Conservation (phyloP, 1,139 yeast genomes). For the Pichia norvegensis region DNA sequence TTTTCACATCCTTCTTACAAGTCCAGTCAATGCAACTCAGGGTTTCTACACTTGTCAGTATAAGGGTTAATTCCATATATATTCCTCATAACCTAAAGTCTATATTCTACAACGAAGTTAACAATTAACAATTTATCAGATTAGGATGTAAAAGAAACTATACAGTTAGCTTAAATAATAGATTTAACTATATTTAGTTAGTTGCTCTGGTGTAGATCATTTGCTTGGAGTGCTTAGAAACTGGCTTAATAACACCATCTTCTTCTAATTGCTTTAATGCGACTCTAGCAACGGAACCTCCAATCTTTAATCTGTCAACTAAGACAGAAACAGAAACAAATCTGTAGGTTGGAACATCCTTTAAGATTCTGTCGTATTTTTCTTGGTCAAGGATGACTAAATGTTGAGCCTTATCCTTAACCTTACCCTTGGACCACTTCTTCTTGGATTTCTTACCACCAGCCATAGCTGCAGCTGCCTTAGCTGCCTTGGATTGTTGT, state of each 20-base stretch:
- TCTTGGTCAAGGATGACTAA: slow-evolving; percentile 96
- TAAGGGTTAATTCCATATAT: no score
- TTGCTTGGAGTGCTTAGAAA: slow-evolving; percentile 94
- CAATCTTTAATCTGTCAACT: slow-evolving; percentile 98
- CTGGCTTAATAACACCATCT: slow-evolving; percentile 92
- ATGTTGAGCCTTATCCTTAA: slow-evolving; percentile 99
- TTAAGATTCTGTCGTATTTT: slow-evolving; percentile 97
- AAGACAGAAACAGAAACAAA: slow-evolving; percentile 95
- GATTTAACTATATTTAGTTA: slow-evolving; percentile 31
- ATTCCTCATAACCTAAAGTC: no score
- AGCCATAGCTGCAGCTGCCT: slow-evolving; percentile 99
- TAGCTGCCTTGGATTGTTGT: slow-evolving; percentile 99
- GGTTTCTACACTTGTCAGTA: not conserved
- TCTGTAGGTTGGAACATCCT: slow-evolving; percentile 99
- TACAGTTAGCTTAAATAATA: slow-evolving; percentile 24
- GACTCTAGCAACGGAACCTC: slow-evolving; percentile 98
- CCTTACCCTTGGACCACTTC: slow-evolving; percentile 99
- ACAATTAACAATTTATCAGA: not conserved
- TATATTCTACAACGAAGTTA: no score
- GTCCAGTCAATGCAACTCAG: no score
- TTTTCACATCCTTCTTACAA: not conserved
- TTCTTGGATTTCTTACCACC: slow-evolving; percentile 99
- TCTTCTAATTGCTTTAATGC: slow-evolving; percentile 94
- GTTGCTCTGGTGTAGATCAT: slow-evolving; percentile 87
- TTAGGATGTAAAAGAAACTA: slow-evolving; percentile 8